Conservation (phyloP, 2,329 filamentous ascomycete genomes). For the Geoglossum cookeanum region DNA sequence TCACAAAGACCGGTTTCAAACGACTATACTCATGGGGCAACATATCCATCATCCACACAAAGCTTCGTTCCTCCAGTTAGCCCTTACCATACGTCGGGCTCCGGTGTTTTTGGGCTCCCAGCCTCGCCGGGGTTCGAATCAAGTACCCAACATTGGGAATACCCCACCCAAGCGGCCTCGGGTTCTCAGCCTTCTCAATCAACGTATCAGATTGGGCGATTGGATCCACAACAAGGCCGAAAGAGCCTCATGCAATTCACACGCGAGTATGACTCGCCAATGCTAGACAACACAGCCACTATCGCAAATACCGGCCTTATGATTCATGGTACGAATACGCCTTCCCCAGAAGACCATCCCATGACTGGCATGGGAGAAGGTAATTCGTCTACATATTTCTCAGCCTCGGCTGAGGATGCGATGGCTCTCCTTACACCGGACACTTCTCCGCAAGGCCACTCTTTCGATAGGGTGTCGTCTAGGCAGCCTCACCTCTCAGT, state of each 20-base stretch:
- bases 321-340: neutral
- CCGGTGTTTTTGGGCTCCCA: neutral
- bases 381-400: neutral
- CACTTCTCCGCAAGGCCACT: neutral
- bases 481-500: neutral
- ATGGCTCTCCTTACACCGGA: neutral
- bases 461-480: neutral
- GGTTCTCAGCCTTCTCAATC: conserved; percentile 1
- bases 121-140: neutral
- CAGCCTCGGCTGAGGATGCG: neutral
- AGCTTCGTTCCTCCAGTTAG: neutral
- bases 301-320: neutral
- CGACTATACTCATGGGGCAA: neutral
- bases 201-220: neutral
- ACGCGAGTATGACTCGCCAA: neutral
- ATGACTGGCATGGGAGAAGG: neutral
- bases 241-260: neutral
- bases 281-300: neutral
- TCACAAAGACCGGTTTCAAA: neutral
- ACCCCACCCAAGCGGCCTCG: neutral
- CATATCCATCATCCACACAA: neutral
- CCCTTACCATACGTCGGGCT: neutral
- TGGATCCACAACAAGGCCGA: neutral
- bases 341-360: conserved; percentile 1
- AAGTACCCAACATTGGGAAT: neutral